Conservation (phyloP, 345 rosid species). For the Luvunga scandens region DNA sequence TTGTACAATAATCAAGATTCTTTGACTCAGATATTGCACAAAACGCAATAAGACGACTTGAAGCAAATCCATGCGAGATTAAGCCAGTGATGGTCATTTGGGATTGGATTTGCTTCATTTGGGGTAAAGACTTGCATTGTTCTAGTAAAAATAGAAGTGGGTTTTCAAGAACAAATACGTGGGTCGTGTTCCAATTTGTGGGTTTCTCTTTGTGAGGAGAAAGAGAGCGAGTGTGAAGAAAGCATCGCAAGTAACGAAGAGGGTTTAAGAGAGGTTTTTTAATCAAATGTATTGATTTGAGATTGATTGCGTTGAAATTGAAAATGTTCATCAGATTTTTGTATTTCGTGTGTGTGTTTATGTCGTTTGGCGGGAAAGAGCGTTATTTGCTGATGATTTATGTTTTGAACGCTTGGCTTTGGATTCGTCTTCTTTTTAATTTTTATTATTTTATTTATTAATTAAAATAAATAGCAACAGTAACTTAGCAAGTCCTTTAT, state of each 20-base stretch:
- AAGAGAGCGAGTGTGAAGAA: constrained; percentile 38
- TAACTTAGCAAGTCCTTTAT: too few relatives aligned
- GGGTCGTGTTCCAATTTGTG: constrained; percentile 41
- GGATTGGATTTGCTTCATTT: constrained; percentile 73
- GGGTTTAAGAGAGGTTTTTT: constrained; percentile 22
- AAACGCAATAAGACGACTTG: constrained; percentile 66
- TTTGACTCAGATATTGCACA: constrained; percentile 57
- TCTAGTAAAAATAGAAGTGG: constrained; percentile 61
- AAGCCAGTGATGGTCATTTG: constrained; percentile 54
- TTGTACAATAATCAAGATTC: constrained; percentile 55
- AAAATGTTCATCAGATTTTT: constrained; percentile 37
- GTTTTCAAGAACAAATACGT: constrained; percentile 42
- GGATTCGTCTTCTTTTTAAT: too few relatives aligned
- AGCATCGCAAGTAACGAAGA: not conserved
- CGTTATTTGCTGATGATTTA: not conserved
- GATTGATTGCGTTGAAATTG: constrained; percentile 17
- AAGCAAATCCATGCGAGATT: constrained; percentile 49
- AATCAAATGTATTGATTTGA: constrained; percentile 24
- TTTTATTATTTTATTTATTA: not conserved
- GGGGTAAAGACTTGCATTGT: constrained; percentile 49
- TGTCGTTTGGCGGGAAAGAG: constrained; percentile 14
- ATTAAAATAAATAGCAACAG: too few relatives aligned
- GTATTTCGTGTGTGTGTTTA: too few relatives aligned
- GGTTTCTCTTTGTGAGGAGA: constrained; percentile 41
- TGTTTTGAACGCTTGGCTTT: not conserved